These are phyloP conservation scores for Cyclotella sp. DNA, from an alignment of 108 stramenopile species.

Conservation along the genomic window DNA sequence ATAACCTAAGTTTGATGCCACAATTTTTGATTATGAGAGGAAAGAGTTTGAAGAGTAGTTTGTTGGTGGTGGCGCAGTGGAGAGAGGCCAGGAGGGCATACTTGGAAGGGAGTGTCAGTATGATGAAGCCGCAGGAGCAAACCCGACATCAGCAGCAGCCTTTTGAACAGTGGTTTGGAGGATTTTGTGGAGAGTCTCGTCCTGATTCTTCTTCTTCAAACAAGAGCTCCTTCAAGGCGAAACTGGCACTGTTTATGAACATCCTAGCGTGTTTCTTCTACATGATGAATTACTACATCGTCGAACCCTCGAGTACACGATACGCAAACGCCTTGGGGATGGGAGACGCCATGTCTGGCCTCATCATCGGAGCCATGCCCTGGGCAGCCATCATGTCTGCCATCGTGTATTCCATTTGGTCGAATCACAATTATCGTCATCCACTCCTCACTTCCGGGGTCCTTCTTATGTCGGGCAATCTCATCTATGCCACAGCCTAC, in stretches of 20 bases:
- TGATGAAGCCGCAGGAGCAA: neutral
- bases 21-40: conserved; percentile 60
- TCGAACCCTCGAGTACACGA: conserved; percentile 83
- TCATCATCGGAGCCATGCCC: conserved; percentile 92
- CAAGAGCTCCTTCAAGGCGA: conserved; percentile 21
- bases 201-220: neutral
- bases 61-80: conserved; percentile 66
- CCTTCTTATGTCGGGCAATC: conserved; percentile 75
- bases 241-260: conserved; percentile 59
- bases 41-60: conserved; percentile 53
- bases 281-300: conserved; percentile 94
- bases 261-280: conserved; percentile 84
- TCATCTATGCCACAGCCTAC: conserved; percentile 80
- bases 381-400: conserved; percentile 80
- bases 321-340: conserved; percentile 86
- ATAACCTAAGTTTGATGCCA: conserved; percentile 64
- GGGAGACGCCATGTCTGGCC: conserved; percentile 76
- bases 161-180: conserved; percentile 25
- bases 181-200: conserved; percentile 19
- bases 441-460: conserved; percentile 76
- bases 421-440: conserved; percentile 74
- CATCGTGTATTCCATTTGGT: conserved; percentile 80
- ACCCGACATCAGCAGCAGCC: neutral
- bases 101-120: conserved; percentile 2
- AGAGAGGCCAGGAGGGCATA: conserved; percentile 35